phyloP scores from a whole-genome alignment of 257 asterid genomes.

The Catharanthus roseus region DNA sequence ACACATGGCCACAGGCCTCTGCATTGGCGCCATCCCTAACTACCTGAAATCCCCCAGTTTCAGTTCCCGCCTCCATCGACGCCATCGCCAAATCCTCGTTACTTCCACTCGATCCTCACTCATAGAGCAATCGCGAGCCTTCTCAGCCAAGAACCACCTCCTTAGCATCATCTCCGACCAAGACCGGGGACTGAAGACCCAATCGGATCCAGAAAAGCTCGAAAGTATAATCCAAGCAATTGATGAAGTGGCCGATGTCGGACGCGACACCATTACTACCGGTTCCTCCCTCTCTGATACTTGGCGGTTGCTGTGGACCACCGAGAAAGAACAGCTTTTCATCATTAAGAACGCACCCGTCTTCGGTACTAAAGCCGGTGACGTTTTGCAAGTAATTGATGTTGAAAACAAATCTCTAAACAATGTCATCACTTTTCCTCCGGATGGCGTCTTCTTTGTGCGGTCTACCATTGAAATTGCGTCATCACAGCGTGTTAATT shows the following conservation, averaged over 20 bases:
- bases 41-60: not conserved
- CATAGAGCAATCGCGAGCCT: conserved; percentile 44
- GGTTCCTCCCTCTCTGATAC: conserved; percentile 53
- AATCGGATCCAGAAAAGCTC: conserved; percentile 58
- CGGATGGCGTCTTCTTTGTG: conserved; percentile 90
- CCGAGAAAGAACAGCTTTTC: conserved; percentile 94
- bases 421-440: conserved; percentile 86
- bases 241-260: conserved; percentile 46
- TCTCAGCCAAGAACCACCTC: conserved; percentile 65
- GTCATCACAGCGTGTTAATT: conserved; percentile 74
- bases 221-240: conserved; percentile 57
- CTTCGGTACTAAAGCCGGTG: conserved; percentile 80
- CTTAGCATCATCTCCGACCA: conserved; percentile 74
- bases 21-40: conserved; percentile 52
- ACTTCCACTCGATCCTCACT: conserved; percentile 48
- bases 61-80: not conserved
- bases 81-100: conserved; percentile 10
- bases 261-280: conserved; percentile 60
- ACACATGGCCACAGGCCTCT: conserved; percentile 46
- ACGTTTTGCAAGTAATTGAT: conserved; percentile 81
- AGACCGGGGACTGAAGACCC: conserved; percentile 83
- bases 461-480: conserved; percentile 69
- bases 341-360: conserved; percentile 54
- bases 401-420: conserved; percentile 51
- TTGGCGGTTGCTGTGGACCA: conserved; percentile 96